Evolutionary conservation across 2,329 filamentous ascomycete genomes (phyloP).

Genomic region (Cryphonectria japonica): DNA sequence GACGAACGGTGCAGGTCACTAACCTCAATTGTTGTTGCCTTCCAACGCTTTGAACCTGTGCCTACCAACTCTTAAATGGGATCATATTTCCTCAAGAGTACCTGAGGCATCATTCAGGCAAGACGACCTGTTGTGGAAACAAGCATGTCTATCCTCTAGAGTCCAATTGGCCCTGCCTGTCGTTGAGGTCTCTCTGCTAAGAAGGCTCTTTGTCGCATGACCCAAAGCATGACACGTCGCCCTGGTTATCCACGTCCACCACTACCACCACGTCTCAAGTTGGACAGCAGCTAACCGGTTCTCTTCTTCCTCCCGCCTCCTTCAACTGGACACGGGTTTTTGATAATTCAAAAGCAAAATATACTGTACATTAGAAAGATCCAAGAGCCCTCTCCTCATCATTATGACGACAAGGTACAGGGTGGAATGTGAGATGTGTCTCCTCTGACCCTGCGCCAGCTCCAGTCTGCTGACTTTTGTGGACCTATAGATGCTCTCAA

Average conservation of each 20-base stretch:
- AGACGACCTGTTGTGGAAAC: not conserved
- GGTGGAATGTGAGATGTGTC: conserved; percentile 68
- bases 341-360: not conserved
- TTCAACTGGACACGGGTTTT: not conserved
- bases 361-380: not conserved
- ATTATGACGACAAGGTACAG: conserved; percentile 67
- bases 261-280: not conserved
- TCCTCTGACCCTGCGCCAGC: not conserved
- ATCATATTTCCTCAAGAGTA: no score
- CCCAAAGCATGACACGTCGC: not conserved
- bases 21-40: no score
- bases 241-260: no score
- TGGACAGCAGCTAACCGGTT: not conserved
- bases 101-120: not conserved
- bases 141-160: not conserved
- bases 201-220: no score
- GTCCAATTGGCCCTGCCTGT: not conserved
- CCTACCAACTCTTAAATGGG: no score
- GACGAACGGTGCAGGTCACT: no score
- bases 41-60: no score
- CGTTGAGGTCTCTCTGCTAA: not conserved
- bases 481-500: conserved; percentile 62
- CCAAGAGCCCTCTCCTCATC: not conserved
- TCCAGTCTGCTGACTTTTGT: conserved; percentile 19
- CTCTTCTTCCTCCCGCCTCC: not conserved